A percentile compares a stretch with the other conserved stretches of the same genome.
These are phyloP conservation scores for Yamadazyma philogaea DNA, from an alignment of 805 yeast genomes.

Conservation along the genomic window DNA sequence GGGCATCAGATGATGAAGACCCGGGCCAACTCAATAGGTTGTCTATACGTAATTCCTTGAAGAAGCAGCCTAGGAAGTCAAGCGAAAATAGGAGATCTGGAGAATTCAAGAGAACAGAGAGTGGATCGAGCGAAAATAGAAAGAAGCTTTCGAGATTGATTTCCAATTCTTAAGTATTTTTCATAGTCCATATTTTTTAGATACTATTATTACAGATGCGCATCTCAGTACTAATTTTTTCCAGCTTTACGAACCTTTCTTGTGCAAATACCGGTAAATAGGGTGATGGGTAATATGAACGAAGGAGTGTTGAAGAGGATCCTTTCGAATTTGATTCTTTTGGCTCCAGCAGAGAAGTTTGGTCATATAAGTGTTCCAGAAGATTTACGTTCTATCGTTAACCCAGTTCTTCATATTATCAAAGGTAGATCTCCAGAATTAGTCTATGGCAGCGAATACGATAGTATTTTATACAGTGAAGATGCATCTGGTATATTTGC, in stretches of 20 bases:
- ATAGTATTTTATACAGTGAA: slow-evolving; percentile 16
- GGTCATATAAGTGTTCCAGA: slow-evolving; percentile 1
- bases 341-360: slow-evolving; percentile 10
- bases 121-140: slow-evolving; percentile 12
- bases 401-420: slow-evolving; percentile 18
- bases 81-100: slow-evolving; percentile 29
- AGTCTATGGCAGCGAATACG: slow-evolving; percentile 20
- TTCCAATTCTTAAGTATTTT: slow-evolving; percentile 1
- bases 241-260: neutral
- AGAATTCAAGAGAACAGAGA: slow-evolving; percentile 30
- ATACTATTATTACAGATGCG: slow-evolving; percentile 8
- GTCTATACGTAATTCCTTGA: slow-evolving; percentile 38
- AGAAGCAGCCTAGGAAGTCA: slow-evolving; percentile 26
- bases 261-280: neutral
- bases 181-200: neutral
- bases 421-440: slow-evolving; percentile 26
- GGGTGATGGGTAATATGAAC: slow-evolving; percentile 1
- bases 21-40: slow-evolving; percentile 38
- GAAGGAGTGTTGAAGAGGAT: slow-evolving; percentile 6
- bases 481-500: slow-evolving; percentile 15
- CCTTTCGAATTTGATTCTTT: slow-evolving; percentile 13
- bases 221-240: slow-evolving; percentile 2
- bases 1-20: slow-evolving; percentile 45
- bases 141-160: slow-evolving; percentile 14
- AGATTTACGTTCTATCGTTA: slow-evolving; percentile 8